Evolutionary conservation across 176 grass and related monocot species (phyloP).

Genomic region (Melocanna baccifera): DNA sequence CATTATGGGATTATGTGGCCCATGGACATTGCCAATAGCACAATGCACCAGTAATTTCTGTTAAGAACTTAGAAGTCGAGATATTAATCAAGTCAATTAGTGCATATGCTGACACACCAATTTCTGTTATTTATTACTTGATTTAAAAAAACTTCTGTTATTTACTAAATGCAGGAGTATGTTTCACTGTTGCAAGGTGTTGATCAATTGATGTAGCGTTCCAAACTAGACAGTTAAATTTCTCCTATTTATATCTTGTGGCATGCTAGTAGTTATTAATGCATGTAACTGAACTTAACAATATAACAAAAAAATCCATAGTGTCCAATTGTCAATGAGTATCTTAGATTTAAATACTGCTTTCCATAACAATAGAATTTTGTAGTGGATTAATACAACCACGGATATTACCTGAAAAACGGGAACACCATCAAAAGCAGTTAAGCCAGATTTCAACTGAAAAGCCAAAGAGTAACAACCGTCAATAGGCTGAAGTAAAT

Average conservation of each 20-base stretch:
- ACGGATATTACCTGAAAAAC: constrained; percentile 79
- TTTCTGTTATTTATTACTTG: not conserved
- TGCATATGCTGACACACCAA: not conserved
- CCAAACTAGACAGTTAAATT: not conserved
- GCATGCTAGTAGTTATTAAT: not conserved
- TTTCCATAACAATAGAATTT: constrained; percentile 7
- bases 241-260: not conserved
- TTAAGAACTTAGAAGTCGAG: not conserved
- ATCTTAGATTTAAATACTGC: not conserved
- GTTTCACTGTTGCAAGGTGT: not conserved
- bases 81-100: not conserved
- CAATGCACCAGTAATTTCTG: not conserved
- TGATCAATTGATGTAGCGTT: not conserved
- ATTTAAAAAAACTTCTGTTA: not conserved
- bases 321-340: not conserved
- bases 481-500: not conserved
- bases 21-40: not conserved
- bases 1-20: not conserved
- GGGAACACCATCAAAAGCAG: constrained; percentile 95
- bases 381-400: not conserved
- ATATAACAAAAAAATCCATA: not conserved
- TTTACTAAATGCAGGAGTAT: not conserved
- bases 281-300: constrained; percentile 9
- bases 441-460: constrained; percentile 79
- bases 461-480: constrained; percentile 34